Percentiles rank a stretch among this genome's conserved stretches.
Conservation (phyloP, 306 rosid species). For the Rubus parviflorus region DNA sequence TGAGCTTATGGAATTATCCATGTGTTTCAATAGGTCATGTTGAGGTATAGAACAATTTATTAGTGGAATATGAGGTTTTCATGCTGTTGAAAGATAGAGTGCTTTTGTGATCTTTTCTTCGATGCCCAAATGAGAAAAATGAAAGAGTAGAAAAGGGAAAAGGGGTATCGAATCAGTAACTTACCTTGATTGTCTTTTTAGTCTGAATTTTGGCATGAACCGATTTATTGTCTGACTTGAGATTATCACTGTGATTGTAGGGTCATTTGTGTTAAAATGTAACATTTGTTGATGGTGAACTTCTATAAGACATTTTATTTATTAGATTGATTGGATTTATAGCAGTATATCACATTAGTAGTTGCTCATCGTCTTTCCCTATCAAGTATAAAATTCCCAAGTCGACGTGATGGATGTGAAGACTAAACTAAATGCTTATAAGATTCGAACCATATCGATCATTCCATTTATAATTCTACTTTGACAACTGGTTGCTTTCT, state of each 20-base stretch:
- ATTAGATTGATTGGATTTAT: neutral
- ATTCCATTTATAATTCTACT: too few species aligned
- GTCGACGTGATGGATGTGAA: neutral
- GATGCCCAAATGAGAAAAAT: neutral
- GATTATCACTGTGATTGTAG: too few species aligned
- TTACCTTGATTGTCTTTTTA: neutral
- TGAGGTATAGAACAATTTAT: neutral
- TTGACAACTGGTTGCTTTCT: neutral
- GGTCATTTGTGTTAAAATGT: too few species aligned
- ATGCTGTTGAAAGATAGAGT: neutral
- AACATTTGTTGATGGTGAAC: neutral
- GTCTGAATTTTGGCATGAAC: too few species aligned
- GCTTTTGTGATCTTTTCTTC: neutral
- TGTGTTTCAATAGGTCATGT: neutral
- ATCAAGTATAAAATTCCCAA: neutral
- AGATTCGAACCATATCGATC: neutral
- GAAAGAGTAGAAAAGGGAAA: neutral
- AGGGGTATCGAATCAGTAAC: neutral
- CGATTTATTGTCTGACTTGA: too few species aligned
- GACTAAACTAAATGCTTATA: neutral
- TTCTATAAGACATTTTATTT: neutral
- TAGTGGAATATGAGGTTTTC: neutral
- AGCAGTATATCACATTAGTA: neutral
- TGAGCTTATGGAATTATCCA: neutral
- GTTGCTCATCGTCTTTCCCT: constrained; percentile 9